A percentile compares a stretch with the other conserved stretches of the same genome.
Conservation (phyloP, 176 grass and related monocot species). For the Rhynchospora breviuscula region DNA sequence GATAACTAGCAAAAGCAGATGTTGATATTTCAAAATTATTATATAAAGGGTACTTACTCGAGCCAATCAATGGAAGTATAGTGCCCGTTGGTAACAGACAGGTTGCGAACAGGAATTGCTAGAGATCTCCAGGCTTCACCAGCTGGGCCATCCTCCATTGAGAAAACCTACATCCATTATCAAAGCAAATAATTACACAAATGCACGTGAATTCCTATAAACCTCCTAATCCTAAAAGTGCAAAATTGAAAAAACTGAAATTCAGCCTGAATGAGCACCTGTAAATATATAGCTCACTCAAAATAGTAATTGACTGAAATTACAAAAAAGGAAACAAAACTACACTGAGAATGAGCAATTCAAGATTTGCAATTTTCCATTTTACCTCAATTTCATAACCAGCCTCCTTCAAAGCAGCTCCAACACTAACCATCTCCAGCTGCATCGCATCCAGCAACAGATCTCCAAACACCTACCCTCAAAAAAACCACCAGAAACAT, state of each 20-base stretch:
- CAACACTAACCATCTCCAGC: slow-evolving; percentile 83
- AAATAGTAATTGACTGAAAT: slow-evolving; percentile 12
- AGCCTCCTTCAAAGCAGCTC: slow-evolving; percentile 65
- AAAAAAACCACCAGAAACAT: background rate
- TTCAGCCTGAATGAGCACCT: background rate
- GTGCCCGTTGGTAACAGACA: slow-evolving; percentile 29
- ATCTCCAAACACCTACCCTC: slow-evolving; percentile 66
- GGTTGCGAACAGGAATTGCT: slow-evolving; percentile 42
- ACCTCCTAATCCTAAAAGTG: background rate
- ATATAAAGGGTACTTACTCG: slow-evolving; percentile 62
- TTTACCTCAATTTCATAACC: slow-evolving; percentile 89
- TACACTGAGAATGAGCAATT: background rate
- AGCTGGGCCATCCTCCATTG: slow-evolving; percentile 64
- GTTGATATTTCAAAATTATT: slow-evolving; percentile 11
- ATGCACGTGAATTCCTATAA: background rate
- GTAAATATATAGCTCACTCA: background rate
- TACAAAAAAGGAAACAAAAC: background rate
- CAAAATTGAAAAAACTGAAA: background rate
- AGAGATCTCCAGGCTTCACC: slow-evolving; percentile 57
- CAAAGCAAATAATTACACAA: background rate
- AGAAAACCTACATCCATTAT: slow-evolving; percentile 64
- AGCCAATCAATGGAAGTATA: slow-evolving; percentile 68
- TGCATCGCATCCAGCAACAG: slow-evolving; percentile 64
- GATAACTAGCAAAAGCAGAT: background rate
- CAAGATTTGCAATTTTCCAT: background rate